Conservation (phyloP, 1,139 yeast species). For the Pichia sp. region DNA sequence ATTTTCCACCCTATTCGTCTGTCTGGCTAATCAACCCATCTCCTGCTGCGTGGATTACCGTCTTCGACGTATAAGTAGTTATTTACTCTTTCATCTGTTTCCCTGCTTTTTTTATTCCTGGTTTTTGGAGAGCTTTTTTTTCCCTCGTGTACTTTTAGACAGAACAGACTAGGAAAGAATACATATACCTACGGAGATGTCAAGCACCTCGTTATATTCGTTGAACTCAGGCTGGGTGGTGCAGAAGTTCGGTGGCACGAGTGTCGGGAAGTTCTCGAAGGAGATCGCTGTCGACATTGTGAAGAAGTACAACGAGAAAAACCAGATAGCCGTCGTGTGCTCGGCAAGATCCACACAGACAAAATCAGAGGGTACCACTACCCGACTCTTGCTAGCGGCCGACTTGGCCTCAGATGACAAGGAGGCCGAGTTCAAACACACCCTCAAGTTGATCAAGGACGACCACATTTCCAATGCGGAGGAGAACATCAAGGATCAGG, state of each 20-base stretch:
- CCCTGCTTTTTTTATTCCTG: too few relatives aligned
- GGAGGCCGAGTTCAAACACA: constrained; percentile 43
- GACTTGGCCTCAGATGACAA: constrained; percentile 61
- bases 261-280: constrained; percentile 89
- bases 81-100: neutral
- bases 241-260: constrained; percentile 97
- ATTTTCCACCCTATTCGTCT: neutral
- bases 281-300: constrained; percentile 83
- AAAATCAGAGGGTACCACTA: constrained; percentile 92
- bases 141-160: neutral
- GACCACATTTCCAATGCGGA: constrained; percentile 82
- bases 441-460: constrained; percentile 60
- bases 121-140: neutral
- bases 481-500: constrained; percentile 42
- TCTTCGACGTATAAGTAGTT: too few relatives aligned
- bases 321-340: constrained; percentile 91
- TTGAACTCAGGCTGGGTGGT: constrained; percentile 64
- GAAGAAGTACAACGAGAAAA: constrained; percentile 52
- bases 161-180: neutral
- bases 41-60: neutral
- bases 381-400: constrained; percentile 73
- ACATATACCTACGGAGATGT: constrained; percentile 8
- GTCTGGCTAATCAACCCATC: neutral
- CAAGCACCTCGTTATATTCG: constrained; percentile 25
- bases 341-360: constrained; percentile 90